Conservation (phyloP, 2,329 filamentous ascomycete genomes). For the Neocatenulostroma microsporum region DNA sequence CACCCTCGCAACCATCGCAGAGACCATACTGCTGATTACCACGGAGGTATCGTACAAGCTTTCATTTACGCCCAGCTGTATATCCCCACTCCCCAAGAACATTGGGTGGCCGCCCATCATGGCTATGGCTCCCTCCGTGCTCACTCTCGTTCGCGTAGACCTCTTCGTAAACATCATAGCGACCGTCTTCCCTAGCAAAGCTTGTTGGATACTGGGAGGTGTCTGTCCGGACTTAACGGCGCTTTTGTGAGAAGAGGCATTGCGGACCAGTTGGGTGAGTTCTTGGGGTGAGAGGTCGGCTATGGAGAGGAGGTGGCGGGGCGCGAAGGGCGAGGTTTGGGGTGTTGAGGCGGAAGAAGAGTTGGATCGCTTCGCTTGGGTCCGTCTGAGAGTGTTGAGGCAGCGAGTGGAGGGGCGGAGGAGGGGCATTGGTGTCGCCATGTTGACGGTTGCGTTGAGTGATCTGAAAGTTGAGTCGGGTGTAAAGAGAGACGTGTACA, state of each 20-base stretch:
- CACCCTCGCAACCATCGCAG: slow-evolving; percentile 44
- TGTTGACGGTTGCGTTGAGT: slow-evolving; percentile 5
- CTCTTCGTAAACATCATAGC: slow-evolving; percentile 97
- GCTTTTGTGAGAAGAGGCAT: slow-evolving; percentile 69
- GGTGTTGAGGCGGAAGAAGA: slow-evolving; percentile 24
- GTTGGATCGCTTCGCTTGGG: slow-evolving; percentile 11
- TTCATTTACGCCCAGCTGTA: slow-evolving; percentile 94
- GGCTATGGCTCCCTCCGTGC: slow-evolving; percentile 84
- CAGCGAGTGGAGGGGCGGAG: slow-evolving; percentile 5
- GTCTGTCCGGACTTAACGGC: slow-evolving; percentile 61
- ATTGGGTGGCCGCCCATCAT: slow-evolving; percentile 86
- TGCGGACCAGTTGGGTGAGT: slow-evolving; percentile 71
- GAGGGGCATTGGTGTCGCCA: slow-evolving; percentile 13
- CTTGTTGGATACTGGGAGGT: slow-evolving; percentile 51
- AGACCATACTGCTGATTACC: slow-evolving; percentile 72
- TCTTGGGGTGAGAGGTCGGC: slow-evolving; percentile 74
- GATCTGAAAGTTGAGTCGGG: not conserved
- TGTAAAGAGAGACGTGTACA: too few species aligned
- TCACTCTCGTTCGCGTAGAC: slow-evolving; percentile 86
- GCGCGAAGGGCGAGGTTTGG: slow-evolving; percentile 50
- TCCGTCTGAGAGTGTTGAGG: slow-evolving; percentile 1
- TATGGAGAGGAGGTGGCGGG: slow-evolving; percentile 87
- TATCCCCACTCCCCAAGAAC: slow-evolving; percentile 94
- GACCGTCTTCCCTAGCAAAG: slow-evolving; percentile 68
- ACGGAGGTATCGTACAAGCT: slow-evolving; percentile 85